A percentile compares a stretch with the other conserved stretches of the same genome.
phyloP scores from a whole-genome alignment of 805 yeast species.

The Starmerella stellata region DNA sequence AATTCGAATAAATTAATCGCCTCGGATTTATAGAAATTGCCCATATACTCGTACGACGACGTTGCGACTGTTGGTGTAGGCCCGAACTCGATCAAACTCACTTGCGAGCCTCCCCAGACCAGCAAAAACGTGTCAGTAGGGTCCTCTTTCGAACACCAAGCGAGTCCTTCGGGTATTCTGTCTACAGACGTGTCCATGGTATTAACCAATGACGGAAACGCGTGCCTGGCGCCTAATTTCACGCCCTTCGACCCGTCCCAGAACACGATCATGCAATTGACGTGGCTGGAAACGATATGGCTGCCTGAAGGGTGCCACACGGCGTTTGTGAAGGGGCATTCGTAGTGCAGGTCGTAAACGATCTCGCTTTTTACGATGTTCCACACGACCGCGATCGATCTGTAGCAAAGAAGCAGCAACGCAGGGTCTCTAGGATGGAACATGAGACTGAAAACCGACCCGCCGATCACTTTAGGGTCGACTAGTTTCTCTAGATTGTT shows the following conservation, averaged over 20 bases:
- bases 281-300: slow-evolving; percentile 61
- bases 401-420: slow-evolving; percentile 52
- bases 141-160: slow-evolving; percentile 66
- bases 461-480: slow-evolving; percentile 37
- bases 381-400: slow-evolving; percentile 49
- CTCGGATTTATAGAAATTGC: slow-evolving; percentile 40
- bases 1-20: slow-evolving; percentile 20
- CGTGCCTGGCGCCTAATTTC: slow-evolving; percentile 52
- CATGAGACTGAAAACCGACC: slow-evolving; percentile 48
- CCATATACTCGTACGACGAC: slow-evolving; percentile 72
- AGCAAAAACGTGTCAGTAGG: slow-evolving; percentile 67
- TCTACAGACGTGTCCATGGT: slow-evolving; percentile 8
- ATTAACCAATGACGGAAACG: slow-evolving; percentile 14
- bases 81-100: slow-evolving; percentile 49
- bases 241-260: slow-evolving; percentile 82
- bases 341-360: slow-evolving; percentile 35
- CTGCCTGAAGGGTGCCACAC: slow-evolving; percentile 87
- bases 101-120: slow-evolving; percentile 19
- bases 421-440: slow-evolving; percentile 88
- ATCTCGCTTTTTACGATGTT: slow-evolving; percentile 41
- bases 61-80: slow-evolving; percentile 58
- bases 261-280: slow-evolving; percentile 68
- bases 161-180: slow-evolving; percentile 19
- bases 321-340: slow-evolving; percentile 38
- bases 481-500: slow-evolving; percentile 48